Percentiles rank a stretch among this genome's conserved stretches.
These are phyloP conservation scores for Psidium guajava DNA, from an alignment of 345 rosid genomes.

Conservation along the genomic window DNA sequence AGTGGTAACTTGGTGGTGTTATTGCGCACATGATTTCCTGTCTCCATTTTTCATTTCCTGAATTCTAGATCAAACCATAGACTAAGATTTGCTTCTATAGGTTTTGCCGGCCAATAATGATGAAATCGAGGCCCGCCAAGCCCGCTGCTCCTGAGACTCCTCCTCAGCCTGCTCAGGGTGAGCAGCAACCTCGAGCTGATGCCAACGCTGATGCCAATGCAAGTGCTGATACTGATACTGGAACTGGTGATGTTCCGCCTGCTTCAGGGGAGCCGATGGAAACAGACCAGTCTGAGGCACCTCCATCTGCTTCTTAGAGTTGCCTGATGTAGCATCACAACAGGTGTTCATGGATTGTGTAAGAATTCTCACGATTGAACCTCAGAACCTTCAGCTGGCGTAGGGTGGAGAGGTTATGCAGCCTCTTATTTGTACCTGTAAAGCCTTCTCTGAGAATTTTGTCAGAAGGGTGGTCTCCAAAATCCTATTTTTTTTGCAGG, in stretches of 20 bases:
- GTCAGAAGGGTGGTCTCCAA: background rate
- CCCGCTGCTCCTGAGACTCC: slow-evolving; percentile 55
- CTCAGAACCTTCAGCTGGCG: background rate
- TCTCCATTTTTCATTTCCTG: background rate
- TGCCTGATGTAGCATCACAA: background rate
- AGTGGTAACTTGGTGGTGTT: background rate
- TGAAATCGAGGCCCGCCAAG: slow-evolving; percentile 71
- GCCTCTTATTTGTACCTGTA: background rate
- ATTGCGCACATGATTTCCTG: background rate
- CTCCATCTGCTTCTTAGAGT: slow-evolving; percentile 14
- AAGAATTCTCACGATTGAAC: background rate
- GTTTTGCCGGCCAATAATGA: slow-evolving; percentile 85
- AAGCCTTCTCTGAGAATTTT: background rate
- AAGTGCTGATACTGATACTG: slow-evolving; percentile 12
- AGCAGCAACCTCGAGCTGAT: slow-evolving; percentile 20
- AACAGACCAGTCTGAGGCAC: slow-evolving; percentile 38
- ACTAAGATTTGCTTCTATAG: slow-evolving; percentile 18
- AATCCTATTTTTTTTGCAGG: background rate
- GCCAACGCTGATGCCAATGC: slow-evolving; percentile 13
- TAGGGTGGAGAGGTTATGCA: background rate
- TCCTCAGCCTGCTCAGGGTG: slow-evolving; percentile 40
- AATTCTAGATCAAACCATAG: background rate
- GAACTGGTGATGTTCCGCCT: slow-evolving; percentile 21
- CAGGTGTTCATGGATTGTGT: background rate
- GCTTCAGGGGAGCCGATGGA: slow-evolving; percentile 68